phyloP scores from a whole-genome alignment of 2,329 filamentous ascomycete species.

The Colletotrichum sidae region DNA sequence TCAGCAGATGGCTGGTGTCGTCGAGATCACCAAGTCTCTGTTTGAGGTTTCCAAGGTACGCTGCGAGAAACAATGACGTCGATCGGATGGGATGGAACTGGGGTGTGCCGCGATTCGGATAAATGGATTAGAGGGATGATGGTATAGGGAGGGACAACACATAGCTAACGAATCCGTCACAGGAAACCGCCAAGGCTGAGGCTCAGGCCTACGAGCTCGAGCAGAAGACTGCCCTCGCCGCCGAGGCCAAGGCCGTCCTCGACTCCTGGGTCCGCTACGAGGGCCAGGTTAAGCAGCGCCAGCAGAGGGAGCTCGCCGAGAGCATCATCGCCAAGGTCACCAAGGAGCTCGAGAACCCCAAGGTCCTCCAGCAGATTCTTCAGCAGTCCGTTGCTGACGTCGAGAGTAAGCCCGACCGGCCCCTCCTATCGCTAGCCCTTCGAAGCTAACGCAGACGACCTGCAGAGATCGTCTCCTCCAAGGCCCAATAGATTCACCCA shows the following conservation, averaged over 20 bases:
- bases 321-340: conserved; percentile 95
- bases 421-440: too few species aligned
- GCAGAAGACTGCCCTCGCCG: conserved; percentile 91
- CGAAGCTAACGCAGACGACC: too few species aligned
- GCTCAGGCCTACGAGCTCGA: conserved; percentile 96
- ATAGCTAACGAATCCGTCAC: conserved; percentile 29
- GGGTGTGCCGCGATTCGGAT: conserved; percentile 1
- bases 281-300: conserved; percentile 97
- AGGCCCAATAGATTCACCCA: conserved; percentile 68
- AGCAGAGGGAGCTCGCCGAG: conserved; percentile 96
- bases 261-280: conserved; percentile 99
- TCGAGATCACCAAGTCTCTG: conserved; percentile 96
- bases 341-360: conserved; percentile 99
- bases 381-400: conserved; percentile 96
- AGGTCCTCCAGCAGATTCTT: conserved; percentile 95
- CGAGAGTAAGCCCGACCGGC: conserved; percentile 76
- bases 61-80: conserved; percentile 1
- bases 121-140: neutral
- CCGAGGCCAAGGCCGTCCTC: conserved; percentile 93
- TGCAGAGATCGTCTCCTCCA: conserved; percentile 71
- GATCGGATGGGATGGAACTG: neutral
- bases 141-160: neutral
- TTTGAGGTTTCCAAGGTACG: conserved; percentile 98
- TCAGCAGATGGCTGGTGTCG: conserved; percentile 91
- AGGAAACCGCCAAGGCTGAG: conserved; percentile 98